phyloP scores from a whole-genome alignment of 139 green algal species.

The Chlorella sorokiniana region DNA sequence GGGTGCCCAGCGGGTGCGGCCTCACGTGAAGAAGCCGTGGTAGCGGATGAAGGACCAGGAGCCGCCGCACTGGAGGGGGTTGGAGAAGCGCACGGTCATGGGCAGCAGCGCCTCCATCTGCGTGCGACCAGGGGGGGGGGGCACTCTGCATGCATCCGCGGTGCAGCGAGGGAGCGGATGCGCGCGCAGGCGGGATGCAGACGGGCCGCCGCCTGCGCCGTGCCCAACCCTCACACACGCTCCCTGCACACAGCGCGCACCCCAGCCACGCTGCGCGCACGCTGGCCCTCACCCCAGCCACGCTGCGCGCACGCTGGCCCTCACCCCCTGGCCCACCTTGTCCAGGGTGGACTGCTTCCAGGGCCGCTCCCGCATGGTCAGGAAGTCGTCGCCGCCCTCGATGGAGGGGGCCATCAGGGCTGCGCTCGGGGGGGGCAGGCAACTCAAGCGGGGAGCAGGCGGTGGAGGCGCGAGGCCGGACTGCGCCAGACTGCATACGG shows the following conservation, averaged over 20 bases:
- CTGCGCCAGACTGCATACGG: no score
- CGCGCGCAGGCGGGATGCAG: background rate
- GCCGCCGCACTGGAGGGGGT: conserved; percentile 28
- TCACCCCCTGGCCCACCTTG: background rate
- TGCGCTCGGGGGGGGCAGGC: background rate
- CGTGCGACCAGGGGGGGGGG: background rate
- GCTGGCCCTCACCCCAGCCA: background rate
- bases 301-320: no score
- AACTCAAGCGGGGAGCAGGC: background rate
- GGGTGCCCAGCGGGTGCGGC: background rate
- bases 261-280: background rate
- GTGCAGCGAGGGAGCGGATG: background rate
- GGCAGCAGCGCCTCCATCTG: conserved; percentile 35
- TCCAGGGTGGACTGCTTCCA: conserved; percentile 18
- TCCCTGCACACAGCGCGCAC: background rate
- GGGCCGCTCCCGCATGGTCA: conserved; percentile 16
- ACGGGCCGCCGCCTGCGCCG: background rate
- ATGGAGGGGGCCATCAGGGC: conserved; percentile 21
- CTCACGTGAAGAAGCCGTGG: conserved; percentile 35
- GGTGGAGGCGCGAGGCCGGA: no score
- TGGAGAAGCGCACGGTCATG: conserved; percentile 27
- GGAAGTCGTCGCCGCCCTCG: conserved; percentile 4
- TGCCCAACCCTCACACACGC: background rate
- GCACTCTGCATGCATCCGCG: background rate
- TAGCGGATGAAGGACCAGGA: conserved; percentile 30